Base-by-base conservation (phyloP, 2,329 filamentous ascomycete genomes). In the Pseudogymnoascus pannorum region DNA sequence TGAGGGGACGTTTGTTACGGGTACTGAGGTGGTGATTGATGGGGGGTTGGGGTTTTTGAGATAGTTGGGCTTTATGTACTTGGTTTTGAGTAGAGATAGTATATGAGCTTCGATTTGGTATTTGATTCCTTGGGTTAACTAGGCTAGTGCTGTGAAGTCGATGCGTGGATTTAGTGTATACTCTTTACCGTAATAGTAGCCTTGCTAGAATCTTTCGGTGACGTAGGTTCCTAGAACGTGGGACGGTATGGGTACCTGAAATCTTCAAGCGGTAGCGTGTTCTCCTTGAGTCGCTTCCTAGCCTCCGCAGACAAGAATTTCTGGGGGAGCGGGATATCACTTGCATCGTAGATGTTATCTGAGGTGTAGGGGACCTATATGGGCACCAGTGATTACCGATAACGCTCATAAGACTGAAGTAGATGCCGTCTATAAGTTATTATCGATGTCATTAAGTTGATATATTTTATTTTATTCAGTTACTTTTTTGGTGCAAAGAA, bases 41-140 rank as follows among this genome's bases (percentile, higher is more conserved):
- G 44, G 44, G 24, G 44, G 44, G 24, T 29, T 54, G 44, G 44
- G 24, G 24, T 54, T 54, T 54, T 54, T 54, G 44, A 54, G 22
- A 26, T 26, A 48, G 40, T 22, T 40, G 18, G 14, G 18, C 22
- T 24, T 7, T 14, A 24, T 6, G 12, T 7, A 14, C n/a, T 22
- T 22, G 8, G 6, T 9, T 26, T 4, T 26, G 42, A 24, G 22
- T 5, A 22, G 9, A 48, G 24, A 42, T 22, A 42, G 22, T 2
- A 12, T 36, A n/a, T 36, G 18, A 12, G 18, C 2, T 42, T 12
- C 22, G 38, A 42, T 42, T 20, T 22, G 3, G 9, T 4, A 42
- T 42, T 9, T 42, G 18, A 42, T 42, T 42, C 38, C 38, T 20
- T 11, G 11, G 18, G 9, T 9, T 12, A 16, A 20, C 16, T n/a